These are phyloP conservation scores for Mortierella alpina DNA, from an alignment of 192 early-diverging fungal genomes.

Conservation along the genomic window DNA sequence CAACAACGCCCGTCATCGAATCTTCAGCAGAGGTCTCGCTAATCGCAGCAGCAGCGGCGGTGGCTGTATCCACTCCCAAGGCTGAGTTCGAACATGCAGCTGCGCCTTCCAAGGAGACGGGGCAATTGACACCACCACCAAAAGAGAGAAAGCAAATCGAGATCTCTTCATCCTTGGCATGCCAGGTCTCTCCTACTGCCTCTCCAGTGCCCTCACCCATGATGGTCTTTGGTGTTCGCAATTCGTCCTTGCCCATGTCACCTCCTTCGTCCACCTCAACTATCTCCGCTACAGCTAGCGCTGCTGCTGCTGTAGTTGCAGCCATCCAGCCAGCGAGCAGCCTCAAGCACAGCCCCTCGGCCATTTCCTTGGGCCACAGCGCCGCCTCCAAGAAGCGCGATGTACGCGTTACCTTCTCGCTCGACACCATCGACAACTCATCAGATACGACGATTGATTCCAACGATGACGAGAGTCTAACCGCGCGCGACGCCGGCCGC, in stretches of 20 bases:
- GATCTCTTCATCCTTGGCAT: neutral
- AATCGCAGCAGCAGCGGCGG: slow-evolving; percentile 1
- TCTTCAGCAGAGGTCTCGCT: neutral
- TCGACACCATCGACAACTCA: slow-evolving; percentile 40
- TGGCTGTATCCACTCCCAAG: neutral
- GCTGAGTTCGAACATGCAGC: neutral
- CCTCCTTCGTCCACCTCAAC: neutral
- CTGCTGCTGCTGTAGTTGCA: neutral
- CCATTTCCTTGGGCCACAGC: neutral
- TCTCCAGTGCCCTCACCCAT: slow-evolving; percentile 35
- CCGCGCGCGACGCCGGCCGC: neutral
- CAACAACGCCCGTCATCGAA: neutral
- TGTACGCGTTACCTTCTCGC: slow-evolving; percentile 41
- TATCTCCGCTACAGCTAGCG: neutral
- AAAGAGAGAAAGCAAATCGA: neutral
- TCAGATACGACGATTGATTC: neutral
- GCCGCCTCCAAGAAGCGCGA: slow-evolving; percentile 19
- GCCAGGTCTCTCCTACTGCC: slow-evolving; percentile 10
- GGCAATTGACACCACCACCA: neutral
- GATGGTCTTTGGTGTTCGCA: slow-evolving; percentile 11
- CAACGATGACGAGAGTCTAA: neutral
- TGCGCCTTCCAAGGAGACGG: neutral
- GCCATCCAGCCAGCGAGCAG: neutral
- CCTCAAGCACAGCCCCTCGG: slow-evolving; percentile 25
- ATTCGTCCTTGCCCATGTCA: neutral